Evolutionary conservation across 148 eudicot genomes (phyloP).

Genomic region (Camellia japonica): DNA sequence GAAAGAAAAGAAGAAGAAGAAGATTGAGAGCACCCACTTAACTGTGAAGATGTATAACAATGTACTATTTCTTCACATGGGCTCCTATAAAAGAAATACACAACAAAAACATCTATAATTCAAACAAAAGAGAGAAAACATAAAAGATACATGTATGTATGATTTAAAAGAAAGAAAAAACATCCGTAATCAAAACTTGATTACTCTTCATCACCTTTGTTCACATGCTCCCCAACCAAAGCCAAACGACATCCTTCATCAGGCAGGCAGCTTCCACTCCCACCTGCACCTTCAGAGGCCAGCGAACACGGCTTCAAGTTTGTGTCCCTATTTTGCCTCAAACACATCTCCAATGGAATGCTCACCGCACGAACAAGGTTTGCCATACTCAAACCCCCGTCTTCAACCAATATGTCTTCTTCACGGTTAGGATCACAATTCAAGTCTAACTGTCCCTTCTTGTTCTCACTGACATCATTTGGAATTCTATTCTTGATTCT

Average conservation of each 20-base stretch:
- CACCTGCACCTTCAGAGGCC: constrained; percentile 9
- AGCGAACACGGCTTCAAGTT: constrained; percentile 26
- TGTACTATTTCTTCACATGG: too few relatives aligned
- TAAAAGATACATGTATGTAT: neutral
- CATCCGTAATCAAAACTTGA: neutral
- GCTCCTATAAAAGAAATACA: neutral
- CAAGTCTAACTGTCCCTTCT: constrained; percentile 63
- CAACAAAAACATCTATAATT: constrained; percentile 5
- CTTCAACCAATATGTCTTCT: constrained; percentile 40
- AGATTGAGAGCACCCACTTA: too few relatives aligned
- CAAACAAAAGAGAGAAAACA: neutral
- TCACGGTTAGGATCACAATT: constrained; percentile 66
- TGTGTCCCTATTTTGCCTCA: constrained; percentile 32
- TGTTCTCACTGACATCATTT: constrained; percentile 24
- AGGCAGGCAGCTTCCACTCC: constrained; percentile 9
- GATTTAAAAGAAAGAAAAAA: neutral
- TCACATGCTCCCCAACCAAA: constrained; percentile 4
- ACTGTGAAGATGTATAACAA: neutral
- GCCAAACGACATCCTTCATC: constrained; percentile 11
- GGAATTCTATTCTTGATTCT: constrained; percentile 5
- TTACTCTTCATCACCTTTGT: constrained; percentile 6
- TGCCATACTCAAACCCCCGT: constrained; percentile 30
- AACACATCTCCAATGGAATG: constrained; percentile 34
- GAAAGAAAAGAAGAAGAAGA: too few relatives aligned
- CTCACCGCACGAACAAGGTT: constrained; percentile 37